Evolutionary conservation across 2,329 filamentous ascomycete genomes (phyloP).

Genomic region (Calonectria crousiana): DNA sequence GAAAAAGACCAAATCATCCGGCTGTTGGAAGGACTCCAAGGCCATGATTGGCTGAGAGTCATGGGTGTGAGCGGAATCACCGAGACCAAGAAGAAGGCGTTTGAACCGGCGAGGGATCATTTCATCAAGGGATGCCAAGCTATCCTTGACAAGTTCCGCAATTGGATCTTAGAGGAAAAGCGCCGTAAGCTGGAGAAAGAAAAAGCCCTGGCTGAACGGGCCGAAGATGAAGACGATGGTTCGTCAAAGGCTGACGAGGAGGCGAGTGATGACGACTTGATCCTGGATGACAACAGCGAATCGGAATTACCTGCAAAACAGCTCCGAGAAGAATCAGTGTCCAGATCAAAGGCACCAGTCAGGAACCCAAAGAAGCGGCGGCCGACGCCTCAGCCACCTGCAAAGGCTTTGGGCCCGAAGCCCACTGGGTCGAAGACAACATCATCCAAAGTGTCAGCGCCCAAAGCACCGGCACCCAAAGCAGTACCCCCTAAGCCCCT

Average conservation of each 20-base stretch:
- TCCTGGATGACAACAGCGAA: constrained; percentile 70
- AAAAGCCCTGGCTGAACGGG: constrained; percentile 56
- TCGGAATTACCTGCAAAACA: constrained; percentile 70
- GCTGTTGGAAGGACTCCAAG: constrained; percentile 83
- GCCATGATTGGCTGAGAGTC: constrained; percentile 91
- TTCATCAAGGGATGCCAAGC: constrained; percentile 86
- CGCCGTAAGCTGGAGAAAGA: constrained; percentile 82
- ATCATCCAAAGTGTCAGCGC: constrained; percentile 31
- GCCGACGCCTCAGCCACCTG: constrained; percentile 40
- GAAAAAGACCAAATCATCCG: constrained; percentile 75
- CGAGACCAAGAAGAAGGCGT: constrained; percentile 86
- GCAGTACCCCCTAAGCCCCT: constrained; percentile 33
- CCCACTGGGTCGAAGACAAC: constrained; percentile 23
- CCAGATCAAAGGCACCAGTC: constrained; percentile 60
- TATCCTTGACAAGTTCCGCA: constrained; percentile 87
- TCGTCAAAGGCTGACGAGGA: constrained; percentile 37
- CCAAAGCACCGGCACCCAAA: constrained; percentile 3
- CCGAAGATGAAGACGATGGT: constrained; percentile 49
- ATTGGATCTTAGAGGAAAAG: constrained; percentile 93
- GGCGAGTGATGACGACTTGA: constrained; percentile 52
- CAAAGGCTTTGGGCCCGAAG: constrained; percentile 13
- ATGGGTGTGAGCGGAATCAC: constrained; percentile 91
- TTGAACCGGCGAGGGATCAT: constrained; percentile 85
- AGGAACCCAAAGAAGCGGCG: constrained; percentile 50
- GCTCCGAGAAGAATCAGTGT: constrained; percentile 77